These are phyloP conservation scores for Gossypium turneri DNA, from an alignment of 345 rosid genomes.

Conservation along the genomic window DNA sequence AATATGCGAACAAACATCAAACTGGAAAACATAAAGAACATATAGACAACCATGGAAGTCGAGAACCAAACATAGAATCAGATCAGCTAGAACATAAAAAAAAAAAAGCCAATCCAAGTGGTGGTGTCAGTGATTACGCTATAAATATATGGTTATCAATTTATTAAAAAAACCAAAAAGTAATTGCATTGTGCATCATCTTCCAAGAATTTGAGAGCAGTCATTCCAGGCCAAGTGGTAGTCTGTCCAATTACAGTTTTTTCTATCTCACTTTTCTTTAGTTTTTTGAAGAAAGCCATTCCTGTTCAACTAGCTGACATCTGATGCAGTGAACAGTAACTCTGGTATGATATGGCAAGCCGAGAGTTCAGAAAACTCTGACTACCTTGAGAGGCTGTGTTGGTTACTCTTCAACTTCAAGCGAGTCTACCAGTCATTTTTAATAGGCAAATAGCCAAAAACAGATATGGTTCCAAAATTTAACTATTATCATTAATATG, in stretches of 20 bases:
- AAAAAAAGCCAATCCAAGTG: background rate
- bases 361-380: background rate
- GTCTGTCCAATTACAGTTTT: background rate
- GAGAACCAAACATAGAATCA: background rate
- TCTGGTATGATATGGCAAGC: background rate
- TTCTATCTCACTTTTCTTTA: background rate
- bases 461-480: background rate
- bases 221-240: background rate
- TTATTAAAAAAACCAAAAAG: background rate
- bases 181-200: background rate
- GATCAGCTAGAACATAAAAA: background rate
- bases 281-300: background rate
- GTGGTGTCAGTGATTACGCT: background rate
- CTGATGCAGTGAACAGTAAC: background rate
- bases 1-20: slow-evolving; percentile 17
- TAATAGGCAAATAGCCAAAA: background rate
- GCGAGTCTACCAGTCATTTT: background rate
- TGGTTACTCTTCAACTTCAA: background rate
- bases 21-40: background rate
- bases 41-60: no score
- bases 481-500: background rate
- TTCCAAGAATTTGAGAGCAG: background rate
- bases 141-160: background rate
- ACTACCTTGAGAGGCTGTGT: background rate
- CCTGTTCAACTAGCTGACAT: background rate